These are phyloP conservation scores for Ceratobasidium sp. DNA, from an alignment of 1,284 basidiomycete species.

Conservation along the genomic window DNA sequence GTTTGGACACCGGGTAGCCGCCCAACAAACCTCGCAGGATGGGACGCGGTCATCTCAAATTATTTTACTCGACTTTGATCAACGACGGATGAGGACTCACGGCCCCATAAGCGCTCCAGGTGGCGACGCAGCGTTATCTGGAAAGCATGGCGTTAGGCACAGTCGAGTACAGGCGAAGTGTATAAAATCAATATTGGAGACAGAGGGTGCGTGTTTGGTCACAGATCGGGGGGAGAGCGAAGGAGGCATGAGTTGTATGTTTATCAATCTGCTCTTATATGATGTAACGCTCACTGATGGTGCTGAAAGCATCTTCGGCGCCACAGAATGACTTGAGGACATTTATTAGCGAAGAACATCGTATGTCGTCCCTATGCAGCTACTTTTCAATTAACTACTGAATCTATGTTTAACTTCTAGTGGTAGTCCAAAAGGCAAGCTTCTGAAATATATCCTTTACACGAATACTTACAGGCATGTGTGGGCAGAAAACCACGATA, in stretches of 20 bases:
- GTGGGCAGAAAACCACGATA: no score
- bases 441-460: background rate
- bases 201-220: no score
- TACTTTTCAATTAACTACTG: background rate
- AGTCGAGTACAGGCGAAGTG: no score
- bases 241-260: no score
- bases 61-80: background rate
- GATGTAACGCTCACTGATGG: background rate
- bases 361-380: background rate
- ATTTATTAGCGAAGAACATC: constrained; percentile 11
- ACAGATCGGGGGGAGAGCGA: no score
- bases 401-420: background rate
- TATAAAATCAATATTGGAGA: no score
- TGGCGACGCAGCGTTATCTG: background rate
- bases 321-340: background rate
- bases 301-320: background rate
- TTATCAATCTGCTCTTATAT: no score
- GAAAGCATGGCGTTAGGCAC: background rate
- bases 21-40: background rate
- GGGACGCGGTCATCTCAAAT: background rate
- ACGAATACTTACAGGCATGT: background rate
- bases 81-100: background rate
- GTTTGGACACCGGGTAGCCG: background rate
- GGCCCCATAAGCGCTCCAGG: background rate
- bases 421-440: background rate